phyloP scores from a whole-genome alignment of 306 rosid species.

The Lotus japonicus region DNA sequence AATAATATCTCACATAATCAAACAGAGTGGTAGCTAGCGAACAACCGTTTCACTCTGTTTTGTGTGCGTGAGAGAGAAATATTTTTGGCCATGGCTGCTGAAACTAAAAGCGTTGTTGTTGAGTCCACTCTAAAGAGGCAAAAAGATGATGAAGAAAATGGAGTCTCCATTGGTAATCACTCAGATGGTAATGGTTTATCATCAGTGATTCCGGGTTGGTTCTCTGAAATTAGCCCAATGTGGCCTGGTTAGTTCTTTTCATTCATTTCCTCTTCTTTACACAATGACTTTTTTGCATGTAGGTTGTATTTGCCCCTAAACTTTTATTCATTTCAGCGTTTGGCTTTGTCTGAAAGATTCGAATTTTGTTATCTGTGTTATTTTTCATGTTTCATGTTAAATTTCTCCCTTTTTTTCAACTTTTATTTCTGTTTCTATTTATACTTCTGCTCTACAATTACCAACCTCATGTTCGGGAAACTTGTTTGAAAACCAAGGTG shows the following conservation, averaged over 20 bases:
- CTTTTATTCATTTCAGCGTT: background rate
- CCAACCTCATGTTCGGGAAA: no score
- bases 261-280: slow-evolving; percentile 7
- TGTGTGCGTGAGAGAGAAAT: background rate
- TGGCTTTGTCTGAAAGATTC: background rate
- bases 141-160: slow-evolving; percentile 56
- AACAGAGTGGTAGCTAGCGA: background rate
- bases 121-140: slow-evolving; percentile 48
- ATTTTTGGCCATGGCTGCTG: slow-evolving; percentile 40
- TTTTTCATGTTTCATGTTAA: background rate
- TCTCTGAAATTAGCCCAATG: slow-evolving; percentile 98
- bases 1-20: slow-evolving; percentile 21
- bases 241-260: slow-evolving; percentile 81
- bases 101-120: slow-evolving; percentile 26
- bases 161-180: slow-evolving; percentile 36
- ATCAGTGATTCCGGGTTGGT: slow-evolving; percentile 89
- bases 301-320: background rate
- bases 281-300: background rate
- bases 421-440: background rate
- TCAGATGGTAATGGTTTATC: slow-evolving; percentile 39
- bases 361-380: slow-evolving; percentile 17
- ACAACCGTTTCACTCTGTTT: background rate
- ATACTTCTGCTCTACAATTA: background rate
- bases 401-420: background rate
- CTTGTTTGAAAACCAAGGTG: no score